phyloP scores from a whole-genome alignment of 2,329 filamentous ascomycete species.

The Nigrograna mackinnonii region DNA sequence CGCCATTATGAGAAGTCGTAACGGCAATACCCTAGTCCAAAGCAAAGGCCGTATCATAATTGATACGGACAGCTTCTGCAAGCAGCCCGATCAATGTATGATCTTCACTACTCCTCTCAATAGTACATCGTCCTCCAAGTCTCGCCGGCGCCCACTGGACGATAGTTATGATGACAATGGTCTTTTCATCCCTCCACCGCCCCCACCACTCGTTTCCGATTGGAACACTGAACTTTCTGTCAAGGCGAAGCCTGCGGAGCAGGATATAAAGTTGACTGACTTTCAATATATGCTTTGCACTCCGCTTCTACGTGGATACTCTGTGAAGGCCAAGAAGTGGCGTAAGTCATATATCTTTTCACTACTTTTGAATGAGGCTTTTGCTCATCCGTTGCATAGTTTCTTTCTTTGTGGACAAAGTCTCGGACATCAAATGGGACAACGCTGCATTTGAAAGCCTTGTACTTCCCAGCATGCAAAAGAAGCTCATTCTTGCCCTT shows the following conservation, averaged over 20 bases:
- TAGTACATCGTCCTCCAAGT: not conserved
- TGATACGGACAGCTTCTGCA: slow-evolving; percentile 1
- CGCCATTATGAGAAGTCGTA: not conserved
- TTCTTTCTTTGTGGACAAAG: too few species aligned
- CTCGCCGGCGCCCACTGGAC: slow-evolving; percentile 21
- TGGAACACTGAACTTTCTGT: slow-evolving; percentile 10
- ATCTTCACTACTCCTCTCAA: not conserved
- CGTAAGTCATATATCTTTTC: slow-evolving; percentile 4
- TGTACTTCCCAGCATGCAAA: slow-evolving; percentile 66
- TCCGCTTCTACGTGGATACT: slow-evolving; percentile 11
- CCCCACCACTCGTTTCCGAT: slow-evolving; percentile 69
- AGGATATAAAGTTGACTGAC: slow-evolving; percentile 18
- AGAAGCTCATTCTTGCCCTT: slow-evolving; percentile 69
- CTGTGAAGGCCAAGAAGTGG: slow-evolving; percentile 13
- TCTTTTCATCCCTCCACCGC: slow-evolving; percentile 79
- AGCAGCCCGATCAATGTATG: slow-evolving; percentile 1
- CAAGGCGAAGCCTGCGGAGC: slow-evolving; percentile 32
- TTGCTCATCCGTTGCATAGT: too few species aligned
- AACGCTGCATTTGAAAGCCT: slow-evolving; percentile 77
- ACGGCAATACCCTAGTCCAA: not conserved
- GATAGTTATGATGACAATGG: slow-evolving; percentile 30
- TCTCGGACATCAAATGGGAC: slow-evolving; percentile 55
- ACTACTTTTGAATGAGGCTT: too few species aligned
- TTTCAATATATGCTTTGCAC: slow-evolving; percentile 9
- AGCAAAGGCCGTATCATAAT: slow-evolving; percentile 1